Base-by-base conservation (phyloP, 108 stramenopile genomes). In the Schizochytrium sp. region DNA sequence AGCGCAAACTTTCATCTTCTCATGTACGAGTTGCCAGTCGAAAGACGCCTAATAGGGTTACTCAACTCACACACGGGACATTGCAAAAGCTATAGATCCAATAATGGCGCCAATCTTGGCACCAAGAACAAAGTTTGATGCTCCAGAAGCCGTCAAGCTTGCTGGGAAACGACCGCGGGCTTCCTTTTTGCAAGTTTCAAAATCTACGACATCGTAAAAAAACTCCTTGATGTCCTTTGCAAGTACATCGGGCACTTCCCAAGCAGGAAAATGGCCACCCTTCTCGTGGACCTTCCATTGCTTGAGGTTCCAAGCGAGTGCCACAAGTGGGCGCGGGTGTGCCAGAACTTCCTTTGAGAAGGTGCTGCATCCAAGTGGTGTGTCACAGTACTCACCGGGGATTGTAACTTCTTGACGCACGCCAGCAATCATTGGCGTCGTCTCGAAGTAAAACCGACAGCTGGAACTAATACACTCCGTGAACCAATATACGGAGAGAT, bases 401-500 rank as follows among this genome's bases (percentile, higher is more conserved):
- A 69, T 69, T 7, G 64, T 44, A 38, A 44, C 28, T 7, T 38
- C 19, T 44, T 69, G 64, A 0, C 42, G 44, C 15, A 83, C 76
- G 53, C 76, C 76, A 5, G 76, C 50, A 40, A 83, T 2, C 38
- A 83, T 5, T 53, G 76, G 76, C 76, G 55, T 53, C 0, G 76
- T 83, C 53, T 83, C 76, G 47, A 83, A 55, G 76, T 83, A 83
- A 28, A 83, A 83, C 45, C 76, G 76, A 40, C 76, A 83, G 3
- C 50, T 55, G n/a, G 76, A 83, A 13, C 28, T 53, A 50, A 83
- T 83, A 10, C 50, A 19, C 76, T 83, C 50, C 47, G 76, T 83
- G 76, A 83, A 83, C 76, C 76, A 83, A 40, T 83, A 83, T 40
- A 83, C 53, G 45, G 50, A 83, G n/a, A 83, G 47, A 53, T 83